phyloP scores from a whole-genome alignment of 768 basidiomycete genomes.

The Macrolepiota dolichaula region DNA sequence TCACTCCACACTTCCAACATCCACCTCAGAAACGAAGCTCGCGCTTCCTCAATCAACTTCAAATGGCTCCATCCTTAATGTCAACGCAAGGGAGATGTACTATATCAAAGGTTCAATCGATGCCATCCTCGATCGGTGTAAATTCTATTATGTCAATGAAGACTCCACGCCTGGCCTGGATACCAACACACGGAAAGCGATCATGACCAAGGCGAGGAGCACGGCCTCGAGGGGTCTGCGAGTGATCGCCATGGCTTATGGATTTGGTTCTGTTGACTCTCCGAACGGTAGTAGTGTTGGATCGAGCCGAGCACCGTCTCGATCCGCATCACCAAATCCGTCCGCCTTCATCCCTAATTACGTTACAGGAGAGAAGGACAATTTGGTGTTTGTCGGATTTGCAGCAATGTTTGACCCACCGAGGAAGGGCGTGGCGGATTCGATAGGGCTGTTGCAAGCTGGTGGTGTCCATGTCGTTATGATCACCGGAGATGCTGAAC shows the following conservation, averaged over 20 bases:
- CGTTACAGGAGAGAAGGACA: constrained; percentile 32
- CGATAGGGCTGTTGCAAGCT: constrained; percentile 73
- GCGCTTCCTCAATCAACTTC: not conserved
- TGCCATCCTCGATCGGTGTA: constrained; percentile 79
- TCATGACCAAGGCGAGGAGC: constrained; percentile 66
- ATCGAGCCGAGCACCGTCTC: constrained; percentile 24
- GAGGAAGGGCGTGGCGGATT: constrained; percentile 87
- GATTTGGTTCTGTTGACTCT: constrained; percentile 57
- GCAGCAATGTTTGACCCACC: constrained; percentile 97
- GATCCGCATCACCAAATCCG: constrained; percentile 23
- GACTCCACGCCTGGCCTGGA: constrained; percentile 85
- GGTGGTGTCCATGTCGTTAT: constrained; percentile 96
- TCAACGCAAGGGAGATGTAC: constrained; percentile 62
- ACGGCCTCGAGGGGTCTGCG: constrained; percentile 78
- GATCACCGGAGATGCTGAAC: constrained; percentile 95
- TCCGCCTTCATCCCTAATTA: constrained; percentile 2
- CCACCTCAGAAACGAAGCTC: constrained; percentile 16
- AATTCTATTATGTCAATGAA: constrained; percentile 86
- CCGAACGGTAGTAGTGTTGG: constrained; percentile 18
- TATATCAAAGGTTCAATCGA: constrained; percentile 95
- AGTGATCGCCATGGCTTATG: constrained; percentile 91
- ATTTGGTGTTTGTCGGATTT: constrained; percentile 88
- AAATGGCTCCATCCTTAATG: constrained; percentile 21
- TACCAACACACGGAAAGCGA: constrained; percentile 57
- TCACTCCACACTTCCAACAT: constrained; percentile 32